A percentile compares a stretch with the other conserved stretches of the same genome.
These are phyloP conservation scores for Aureobasidium sp. DNA, from an alignment of 2,329 filamentous ascomycete species.

Conservation along the genomic window DNA sequence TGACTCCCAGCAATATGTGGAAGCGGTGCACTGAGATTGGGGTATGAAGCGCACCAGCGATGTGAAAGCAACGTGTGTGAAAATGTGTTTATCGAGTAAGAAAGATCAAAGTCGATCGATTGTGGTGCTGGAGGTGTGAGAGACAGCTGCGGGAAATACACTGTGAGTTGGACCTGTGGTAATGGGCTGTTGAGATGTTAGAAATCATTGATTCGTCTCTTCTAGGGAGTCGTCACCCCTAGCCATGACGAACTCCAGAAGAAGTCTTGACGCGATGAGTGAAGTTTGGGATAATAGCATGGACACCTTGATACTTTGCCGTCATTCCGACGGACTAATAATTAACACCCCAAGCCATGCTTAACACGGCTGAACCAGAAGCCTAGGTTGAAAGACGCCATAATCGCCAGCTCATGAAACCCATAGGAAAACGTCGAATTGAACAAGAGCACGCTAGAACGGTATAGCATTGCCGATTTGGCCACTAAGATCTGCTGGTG, in stretches of 20 bases:
- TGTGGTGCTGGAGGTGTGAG: neutral
- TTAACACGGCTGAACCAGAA: neutral
- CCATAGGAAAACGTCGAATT: neutral
- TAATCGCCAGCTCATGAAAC: neutral
- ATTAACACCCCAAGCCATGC: neutral
- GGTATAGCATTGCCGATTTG: constrained; percentile 30
- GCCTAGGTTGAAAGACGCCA: constrained; percentile 1
- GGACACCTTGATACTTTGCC: neutral
- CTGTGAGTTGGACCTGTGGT: neutral
- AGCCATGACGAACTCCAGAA: neutral
- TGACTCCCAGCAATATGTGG: neutral
- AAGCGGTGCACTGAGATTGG: neutral
- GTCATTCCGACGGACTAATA: neutral
- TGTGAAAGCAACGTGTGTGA: neutral
- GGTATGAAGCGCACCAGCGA: neutral
- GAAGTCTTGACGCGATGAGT: neutral
- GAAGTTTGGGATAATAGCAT: neutral
- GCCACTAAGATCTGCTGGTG: constrained; percentile 28
- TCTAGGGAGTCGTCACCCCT: neutral
- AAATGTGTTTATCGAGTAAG: neutral
- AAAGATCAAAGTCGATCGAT: neutral
- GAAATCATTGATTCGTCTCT: neutral
- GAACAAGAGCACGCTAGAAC: constrained; percentile 20
- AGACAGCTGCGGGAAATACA: neutral
- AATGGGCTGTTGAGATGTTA: too few species aligned